These are phyloP conservation scores for Paraphoma chrysanthemicola DNA, from an alignment of 2,329 filamentous ascomycete species.

Conservation along the genomic window DNA sequence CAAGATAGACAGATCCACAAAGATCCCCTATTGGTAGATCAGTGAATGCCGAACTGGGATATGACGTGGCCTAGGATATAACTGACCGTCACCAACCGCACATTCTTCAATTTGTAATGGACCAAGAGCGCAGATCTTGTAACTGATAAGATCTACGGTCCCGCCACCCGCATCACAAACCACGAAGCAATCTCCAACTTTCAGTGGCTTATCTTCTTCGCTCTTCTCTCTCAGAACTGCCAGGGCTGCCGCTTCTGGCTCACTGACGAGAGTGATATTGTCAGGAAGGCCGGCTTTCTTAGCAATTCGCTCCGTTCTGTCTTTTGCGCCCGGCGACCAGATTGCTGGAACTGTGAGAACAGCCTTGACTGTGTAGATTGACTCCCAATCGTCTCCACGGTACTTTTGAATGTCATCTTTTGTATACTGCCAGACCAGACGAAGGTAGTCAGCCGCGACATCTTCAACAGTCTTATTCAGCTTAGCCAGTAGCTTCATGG, in stretches of 20 bases:
- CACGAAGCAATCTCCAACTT: slow-evolving; percentile 18
- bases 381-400: slow-evolving; percentile 3
- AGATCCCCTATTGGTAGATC: slow-evolving; percentile 5
- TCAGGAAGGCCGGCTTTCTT: slow-evolving; percentile 6
- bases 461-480: slow-evolving; percentile 11
- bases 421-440: slow-evolving; percentile 16
- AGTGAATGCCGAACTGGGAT: neutral
- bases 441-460: slow-evolving; percentile 17
- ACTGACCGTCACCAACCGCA: slow-evolving; percentile 3
- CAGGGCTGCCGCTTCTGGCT: slow-evolving; percentile 41
- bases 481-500: neutral
- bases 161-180: slow-evolving; percentile 31
- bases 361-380: neutral
- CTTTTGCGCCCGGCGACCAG: slow-evolving; percentile 10
- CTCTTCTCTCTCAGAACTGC: slow-evolving; percentile 24
- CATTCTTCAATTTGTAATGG: slow-evolving; percentile 15
- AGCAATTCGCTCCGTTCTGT: slow-evolving; percentile 9
- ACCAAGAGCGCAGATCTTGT: slow-evolving; percentile 14
- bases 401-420: slow-evolving; percentile 9
- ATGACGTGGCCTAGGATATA: no score
- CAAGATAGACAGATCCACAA: slow-evolving; percentile 21
- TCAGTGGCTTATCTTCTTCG: slow-evolving; percentile 13
- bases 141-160: slow-evolving; percentile 32
- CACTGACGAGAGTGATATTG: slow-evolving; percentile 26
- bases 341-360: slow-evolving; percentile 21